Evolutionary conservation across 1,284 basidiomycete species (phyloP).

Genomic region (Bjerkandera adusta): DNA sequence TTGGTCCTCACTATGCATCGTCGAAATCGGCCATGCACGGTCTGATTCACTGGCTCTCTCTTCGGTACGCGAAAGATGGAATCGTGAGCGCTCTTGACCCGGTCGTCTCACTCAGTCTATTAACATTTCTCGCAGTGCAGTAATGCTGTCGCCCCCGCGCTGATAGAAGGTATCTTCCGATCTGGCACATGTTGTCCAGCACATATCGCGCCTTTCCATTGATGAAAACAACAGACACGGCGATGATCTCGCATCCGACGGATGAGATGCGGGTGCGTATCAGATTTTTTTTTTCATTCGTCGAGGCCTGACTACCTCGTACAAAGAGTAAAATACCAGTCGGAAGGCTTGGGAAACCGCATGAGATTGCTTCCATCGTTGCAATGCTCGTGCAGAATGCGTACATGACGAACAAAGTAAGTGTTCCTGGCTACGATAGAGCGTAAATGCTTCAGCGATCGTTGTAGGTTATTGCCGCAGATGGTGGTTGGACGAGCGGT

Average conservation of each 20-base stretch:
- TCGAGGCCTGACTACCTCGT: background rate
- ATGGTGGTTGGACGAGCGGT: slow-evolving; percentile 30
- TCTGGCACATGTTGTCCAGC: slow-evolving; percentile 1
- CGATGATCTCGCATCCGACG: slow-evolving; percentile 43
- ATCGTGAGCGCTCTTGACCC: slow-evolving; percentile 36
- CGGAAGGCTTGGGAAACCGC: slow-evolving; percentile 46
- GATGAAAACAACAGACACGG: slow-evolving; percentile 46
- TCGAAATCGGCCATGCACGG: slow-evolving; percentile 56
- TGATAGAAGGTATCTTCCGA: slow-evolving; percentile 39
- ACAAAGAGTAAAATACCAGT: slow-evolving; percentile 45
- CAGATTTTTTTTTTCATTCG: background rate
- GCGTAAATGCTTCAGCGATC: background rate
- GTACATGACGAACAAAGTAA: slow-evolving; percentile 57
- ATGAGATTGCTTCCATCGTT: slow-evolving; percentile 50
- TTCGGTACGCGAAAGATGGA: slow-evolving; percentile 48
- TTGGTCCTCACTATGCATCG: slow-evolving; percentile 56
- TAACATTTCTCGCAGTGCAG: slow-evolving; percentile 36
- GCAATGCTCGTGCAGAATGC: slow-evolving; percentile 46
- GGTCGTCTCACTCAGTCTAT: background rate
- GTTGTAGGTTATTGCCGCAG: slow-evolving; percentile 27
- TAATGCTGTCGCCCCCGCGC: slow-evolving; percentile 51
- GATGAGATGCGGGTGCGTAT: slow-evolving; percentile 32
- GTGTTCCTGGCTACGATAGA: too few relatives aligned
- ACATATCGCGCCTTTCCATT: background rate
- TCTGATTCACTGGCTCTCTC: slow-evolving; percentile 53